Evolutionary conservation across 805 yeast genomes (phyloP).

Genomic region (Tetrapisispora phaffii): DNA sequence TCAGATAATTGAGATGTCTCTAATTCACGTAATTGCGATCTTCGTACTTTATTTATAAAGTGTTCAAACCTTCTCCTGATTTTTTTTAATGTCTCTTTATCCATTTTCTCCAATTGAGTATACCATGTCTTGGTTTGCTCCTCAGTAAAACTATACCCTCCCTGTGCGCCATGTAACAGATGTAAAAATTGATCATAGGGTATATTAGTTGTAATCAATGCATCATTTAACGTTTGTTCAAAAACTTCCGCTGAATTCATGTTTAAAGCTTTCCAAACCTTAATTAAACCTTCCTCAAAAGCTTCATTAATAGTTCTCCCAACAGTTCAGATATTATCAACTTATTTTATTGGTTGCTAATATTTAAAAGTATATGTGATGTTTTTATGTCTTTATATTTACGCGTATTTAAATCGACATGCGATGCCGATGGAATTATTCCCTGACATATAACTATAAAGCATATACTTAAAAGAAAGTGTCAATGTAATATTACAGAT

Average conservation of each 20-base stretch:
- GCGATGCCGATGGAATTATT: too few species aligned
- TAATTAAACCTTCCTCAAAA: background rate
- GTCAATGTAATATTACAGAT: background rate
- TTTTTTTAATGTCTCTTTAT: background rate
- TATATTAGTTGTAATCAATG: background rate
- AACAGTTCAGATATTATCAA: too few species aligned
- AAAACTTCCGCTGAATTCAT: constrained; percentile 1
- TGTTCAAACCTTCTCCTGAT: background rate
- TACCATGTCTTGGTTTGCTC: background rate
- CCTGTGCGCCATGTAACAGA: background rate
- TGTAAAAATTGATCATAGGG: background rate
- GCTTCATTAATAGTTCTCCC: background rate
- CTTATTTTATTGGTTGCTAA: background rate
- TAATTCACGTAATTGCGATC: constrained; percentile 9
- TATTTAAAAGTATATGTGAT: too few species aligned
- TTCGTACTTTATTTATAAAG: constrained; percentile 1
- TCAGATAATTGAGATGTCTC: constrained; percentile 8
- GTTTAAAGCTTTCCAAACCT: background rate
- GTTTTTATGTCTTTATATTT: background rate
- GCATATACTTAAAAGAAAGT: background rate
- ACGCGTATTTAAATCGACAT: too few species aligned
- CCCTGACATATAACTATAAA: too few species aligned
- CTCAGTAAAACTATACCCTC: background rate
- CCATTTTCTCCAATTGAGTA: background rate
- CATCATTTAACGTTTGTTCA: background rate